A percentile compares a stretch with the other conserved stretches of the same genome.
Evolutionary conservation across 2,329 filamentous ascomycete genomes (phyloP).

Genomic region (Colletotrichum truncatum): DNA sequence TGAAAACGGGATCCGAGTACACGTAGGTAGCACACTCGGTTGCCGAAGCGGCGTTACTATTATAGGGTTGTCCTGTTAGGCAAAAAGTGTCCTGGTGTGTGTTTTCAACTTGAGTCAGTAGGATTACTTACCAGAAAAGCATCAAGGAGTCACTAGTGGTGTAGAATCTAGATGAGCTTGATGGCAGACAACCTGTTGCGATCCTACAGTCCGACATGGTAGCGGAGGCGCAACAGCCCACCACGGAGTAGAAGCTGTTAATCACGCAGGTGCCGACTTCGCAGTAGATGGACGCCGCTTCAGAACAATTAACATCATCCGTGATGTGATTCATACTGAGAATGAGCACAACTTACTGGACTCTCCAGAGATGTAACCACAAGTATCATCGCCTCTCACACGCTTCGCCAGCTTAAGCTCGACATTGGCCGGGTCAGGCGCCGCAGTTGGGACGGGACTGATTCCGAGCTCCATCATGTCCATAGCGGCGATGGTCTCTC

Average conservation of each 20-base stretch:
- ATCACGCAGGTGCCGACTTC: constrained; percentile 36
- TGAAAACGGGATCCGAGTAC: constrained; percentile 33
- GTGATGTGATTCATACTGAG: neutral
- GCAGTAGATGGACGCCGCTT: constrained; percentile 40
- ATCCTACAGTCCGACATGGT: constrained; percentile 32
- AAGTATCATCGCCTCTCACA: constrained; percentile 38
- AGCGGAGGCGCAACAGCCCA: constrained; percentile 43
- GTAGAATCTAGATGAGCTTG: constrained; percentile 32
- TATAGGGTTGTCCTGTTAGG: neutral
- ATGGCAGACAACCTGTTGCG: constrained; percentile 39
- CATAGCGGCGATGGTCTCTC: constrained; percentile 36
- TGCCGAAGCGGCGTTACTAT: constrained; percentile 32
- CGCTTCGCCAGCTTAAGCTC: constrained; percentile 34
- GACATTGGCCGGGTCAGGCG: constrained; percentile 27
- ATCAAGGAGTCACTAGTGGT: constrained; percentile 38
- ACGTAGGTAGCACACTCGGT: constrained; percentile 42
- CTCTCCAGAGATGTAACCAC: constrained; percentile 41
- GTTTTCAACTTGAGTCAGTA: neutral
- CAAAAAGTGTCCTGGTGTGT: neutral
- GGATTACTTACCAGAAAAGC: constrained; percentile 42
- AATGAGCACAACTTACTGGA: constrained; percentile 29
- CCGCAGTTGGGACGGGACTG: constrained; percentile 30
- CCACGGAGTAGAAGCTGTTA: constrained; percentile 36
- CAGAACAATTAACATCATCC: neutral
- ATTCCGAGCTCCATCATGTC: constrained; percentile 31